phyloP scores from a whole-genome alignment of 176 grass and related monocot genomes.

The Phyllostachys edulis region DNA sequence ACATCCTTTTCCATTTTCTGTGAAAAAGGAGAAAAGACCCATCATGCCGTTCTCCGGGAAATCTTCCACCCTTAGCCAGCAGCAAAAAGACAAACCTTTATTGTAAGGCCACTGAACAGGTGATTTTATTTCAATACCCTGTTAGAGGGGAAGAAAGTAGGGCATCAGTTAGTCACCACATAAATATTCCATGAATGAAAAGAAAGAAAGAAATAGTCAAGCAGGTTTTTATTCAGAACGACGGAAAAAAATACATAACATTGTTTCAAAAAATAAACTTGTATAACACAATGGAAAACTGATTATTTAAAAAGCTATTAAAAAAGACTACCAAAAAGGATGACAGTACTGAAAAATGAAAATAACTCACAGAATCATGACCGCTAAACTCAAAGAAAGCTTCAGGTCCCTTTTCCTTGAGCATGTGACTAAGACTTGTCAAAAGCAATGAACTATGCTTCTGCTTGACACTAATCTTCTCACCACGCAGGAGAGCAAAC shows the following conservation, averaged over 20 bases:
- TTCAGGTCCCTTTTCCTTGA: slow-evolving; percentile 97
- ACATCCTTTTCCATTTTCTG: slow-evolving; percentile 89
- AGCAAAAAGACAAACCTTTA: slow-evolving; percentile 88
- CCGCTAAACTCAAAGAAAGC: slow-evolving; percentile 94
- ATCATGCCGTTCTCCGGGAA: slow-evolving; percentile 81
- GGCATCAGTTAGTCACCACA: slow-evolving; percentile 23
- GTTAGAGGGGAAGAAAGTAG: slow-evolving; percentile 21
- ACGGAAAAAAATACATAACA: background rate
- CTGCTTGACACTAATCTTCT: slow-evolving; percentile 63
- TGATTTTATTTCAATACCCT: slow-evolving; percentile 92
- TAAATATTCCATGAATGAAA: slow-evolving; percentile 25
- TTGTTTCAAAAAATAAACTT: background rate
- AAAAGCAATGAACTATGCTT: slow-evolving; percentile 78
- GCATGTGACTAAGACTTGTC: slow-evolving; percentile 84
- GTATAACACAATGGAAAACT: slow-evolving; percentile 4
- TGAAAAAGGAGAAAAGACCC: slow-evolving; percentile 96
- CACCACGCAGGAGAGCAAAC: slow-evolving; percentile 83
- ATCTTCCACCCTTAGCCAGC: slow-evolving; percentile 89
- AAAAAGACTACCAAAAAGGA: background rate
- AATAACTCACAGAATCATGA: slow-evolving; percentile 78
- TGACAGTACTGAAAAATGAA: slow-evolving; percentile 11
- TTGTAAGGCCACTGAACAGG: slow-evolving; percentile 92
- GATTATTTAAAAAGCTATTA: background rate
- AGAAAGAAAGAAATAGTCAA: background rate
- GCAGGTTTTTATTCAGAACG: slow-evolving; percentile 1